These are phyloP conservation scores for Arthrobotrys pseudoclavata DNA, from an alignment of 2,329 filamentous ascomycete species.

Conservation along the genomic window DNA sequence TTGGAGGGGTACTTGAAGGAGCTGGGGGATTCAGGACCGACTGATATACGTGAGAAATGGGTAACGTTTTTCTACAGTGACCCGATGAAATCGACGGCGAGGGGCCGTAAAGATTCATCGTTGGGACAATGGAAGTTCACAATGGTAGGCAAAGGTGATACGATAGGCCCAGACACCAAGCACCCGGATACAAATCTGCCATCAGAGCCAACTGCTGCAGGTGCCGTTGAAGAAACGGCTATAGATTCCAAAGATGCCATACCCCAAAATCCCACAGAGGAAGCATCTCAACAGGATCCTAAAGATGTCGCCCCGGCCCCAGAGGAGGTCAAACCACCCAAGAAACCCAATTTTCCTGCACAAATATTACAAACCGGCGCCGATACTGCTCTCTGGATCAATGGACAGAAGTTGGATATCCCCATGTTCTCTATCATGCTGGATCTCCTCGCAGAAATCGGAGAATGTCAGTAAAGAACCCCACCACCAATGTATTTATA, in stretches of 20 bases:
- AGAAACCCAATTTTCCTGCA: neutral
- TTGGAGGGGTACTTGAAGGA: slow-evolving; percentile 6
- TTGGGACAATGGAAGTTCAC: neutral
- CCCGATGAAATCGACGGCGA: neutral
- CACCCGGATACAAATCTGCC: neutral
- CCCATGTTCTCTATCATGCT: neutral
- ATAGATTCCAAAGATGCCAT: neutral
- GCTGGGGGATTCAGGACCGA: neutral
- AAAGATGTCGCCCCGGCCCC: neutral
- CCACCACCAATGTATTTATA: neutral
- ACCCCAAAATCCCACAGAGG: neutral
- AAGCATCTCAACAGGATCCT: neutral
- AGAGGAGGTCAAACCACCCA: neutral
- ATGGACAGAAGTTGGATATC: slow-evolving; percentile 16
- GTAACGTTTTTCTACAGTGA: neutral
- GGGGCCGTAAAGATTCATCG: neutral
- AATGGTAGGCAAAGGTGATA: neutral
- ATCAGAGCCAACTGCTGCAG: neutral
- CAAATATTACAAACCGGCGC: neutral
- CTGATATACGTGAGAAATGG: neutral
- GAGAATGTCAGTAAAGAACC: neutral
- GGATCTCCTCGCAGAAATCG: slow-evolving; percentile 8
- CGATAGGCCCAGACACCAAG: neutral
- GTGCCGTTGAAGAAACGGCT: too few species aligned
- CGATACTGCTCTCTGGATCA: slow-evolving; percentile 29